These are phyloP conservation scores for Pyricularia sp. DNA, from an alignment of 2,329 filamentous ascomycete genomes.

Conservation along the genomic window DNA sequence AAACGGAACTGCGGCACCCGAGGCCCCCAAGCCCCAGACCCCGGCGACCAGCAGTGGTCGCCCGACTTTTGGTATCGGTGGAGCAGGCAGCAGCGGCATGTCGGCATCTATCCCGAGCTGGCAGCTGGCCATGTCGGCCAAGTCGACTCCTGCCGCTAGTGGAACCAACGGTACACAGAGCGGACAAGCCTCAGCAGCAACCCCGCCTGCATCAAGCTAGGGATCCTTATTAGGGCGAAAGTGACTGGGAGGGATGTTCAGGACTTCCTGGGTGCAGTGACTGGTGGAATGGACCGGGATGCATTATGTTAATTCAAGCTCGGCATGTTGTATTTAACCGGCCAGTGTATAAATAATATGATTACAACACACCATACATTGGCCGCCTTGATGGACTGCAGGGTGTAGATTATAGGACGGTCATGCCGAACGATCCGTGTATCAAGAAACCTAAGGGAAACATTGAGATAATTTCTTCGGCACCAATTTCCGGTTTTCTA, in stretches of 20 bases:
- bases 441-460: not conserved
- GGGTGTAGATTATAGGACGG: not conserved
- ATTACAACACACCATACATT: not conserved
- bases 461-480: not conserved
- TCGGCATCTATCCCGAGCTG: slow-evolving; percentile 66
- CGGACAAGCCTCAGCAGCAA: not conserved
- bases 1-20: slow-evolving; percentile 8
- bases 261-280: not conserved
- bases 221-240: not conserved
- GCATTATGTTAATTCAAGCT: not conserved
- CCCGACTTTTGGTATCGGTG: slow-evolving; percentile 29
- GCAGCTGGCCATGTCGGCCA: slow-evolving; percentile 61
- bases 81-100: slow-evolving; percentile 29
- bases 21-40: slow-evolving; percentile 19
- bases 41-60: slow-evolving; percentile 22
- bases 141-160: slow-evolving; percentile 12
- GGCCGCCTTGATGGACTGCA: not conserved
- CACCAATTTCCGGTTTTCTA: not conserved
- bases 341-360: not conserved
- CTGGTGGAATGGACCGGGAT: not conserved
- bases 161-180: not conserved
- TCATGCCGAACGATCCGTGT: not conserved
- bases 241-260: not conserved
- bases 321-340: not conserved
- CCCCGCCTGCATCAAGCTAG: not conserved